These are phyloP conservation scores for Psophocarpus tetragonolobus DNA, from an alignment of 306 rosid genomes.

Conservation along the genomic window DNA sequence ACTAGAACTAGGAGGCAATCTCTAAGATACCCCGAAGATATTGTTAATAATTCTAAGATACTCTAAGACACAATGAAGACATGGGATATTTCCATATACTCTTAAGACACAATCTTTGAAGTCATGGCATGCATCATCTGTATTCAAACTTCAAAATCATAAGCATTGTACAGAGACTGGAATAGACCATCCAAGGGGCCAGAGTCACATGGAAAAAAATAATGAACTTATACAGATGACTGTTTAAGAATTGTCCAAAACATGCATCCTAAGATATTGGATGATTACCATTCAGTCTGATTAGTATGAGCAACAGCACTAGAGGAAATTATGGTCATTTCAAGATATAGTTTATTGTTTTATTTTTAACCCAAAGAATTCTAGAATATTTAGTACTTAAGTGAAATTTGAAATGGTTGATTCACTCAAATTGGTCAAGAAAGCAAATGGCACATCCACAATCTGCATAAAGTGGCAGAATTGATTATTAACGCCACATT, in stretches of 20 bases:
- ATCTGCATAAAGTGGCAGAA: neutral
- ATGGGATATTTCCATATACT: neutral
- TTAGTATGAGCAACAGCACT: neutral
- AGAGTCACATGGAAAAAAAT: conserved; percentile 13
- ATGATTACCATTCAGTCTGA: conserved; percentile 6
- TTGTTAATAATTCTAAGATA: neutral
- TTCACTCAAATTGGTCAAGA: neutral
- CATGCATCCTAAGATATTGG: neutral
- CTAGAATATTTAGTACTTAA: neutral
- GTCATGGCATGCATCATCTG: neutral
- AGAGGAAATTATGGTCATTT: neutral
- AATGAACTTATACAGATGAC: neutral
- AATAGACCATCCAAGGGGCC: neutral
- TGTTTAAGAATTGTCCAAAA: neutral
- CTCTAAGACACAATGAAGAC: neutral
- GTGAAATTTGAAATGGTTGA: neutral
- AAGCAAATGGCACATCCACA: neutral
- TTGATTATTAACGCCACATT: neutral
- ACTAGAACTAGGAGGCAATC: neutral
- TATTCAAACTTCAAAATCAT: conserved; percentile 26
- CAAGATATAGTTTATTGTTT: neutral
- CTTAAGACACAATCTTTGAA: neutral
- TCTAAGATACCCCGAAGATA: neutral
- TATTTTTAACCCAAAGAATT: conserved; percentile 6
- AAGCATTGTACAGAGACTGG: neutral